Evolutionary conservation across 1,284 basidiomycete species (phyloP).

Genomic region (Pascua guehoae): DNA sequence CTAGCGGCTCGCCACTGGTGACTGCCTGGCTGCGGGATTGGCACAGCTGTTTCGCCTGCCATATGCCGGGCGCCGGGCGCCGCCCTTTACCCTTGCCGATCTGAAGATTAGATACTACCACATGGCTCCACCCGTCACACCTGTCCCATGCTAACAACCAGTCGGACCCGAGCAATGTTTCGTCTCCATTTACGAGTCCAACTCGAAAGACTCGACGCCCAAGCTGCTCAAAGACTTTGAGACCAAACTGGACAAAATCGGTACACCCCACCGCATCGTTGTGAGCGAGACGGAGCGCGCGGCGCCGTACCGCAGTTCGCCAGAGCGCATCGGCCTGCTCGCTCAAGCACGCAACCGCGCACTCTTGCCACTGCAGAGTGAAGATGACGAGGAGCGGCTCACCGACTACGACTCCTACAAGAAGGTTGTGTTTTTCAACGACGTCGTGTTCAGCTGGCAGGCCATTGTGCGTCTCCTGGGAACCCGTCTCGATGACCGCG

Average conservation of each 20-base stretch:
- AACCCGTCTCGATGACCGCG: conserved; percentile 38
- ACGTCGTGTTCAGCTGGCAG: conserved; percentile 55
- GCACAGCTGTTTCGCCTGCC: not conserved
- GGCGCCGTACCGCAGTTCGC: conserved; percentile 46
- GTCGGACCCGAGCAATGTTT: conserved; percentile 57
- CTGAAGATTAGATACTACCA: no score
- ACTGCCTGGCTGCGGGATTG: no score
- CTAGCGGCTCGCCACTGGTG: not conserved
- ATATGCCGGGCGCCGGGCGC: not conserved
- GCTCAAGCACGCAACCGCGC: conserved; percentile 54
- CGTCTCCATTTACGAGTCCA: conserved; percentile 59
- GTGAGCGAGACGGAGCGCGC: conserved; percentile 31
- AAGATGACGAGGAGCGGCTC: conserved; percentile 26
- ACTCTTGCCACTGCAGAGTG: conserved; percentile 48
- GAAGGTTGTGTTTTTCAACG: conserved; percentile 56
- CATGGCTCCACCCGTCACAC: no score
- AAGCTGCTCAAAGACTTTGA: conserved; percentile 50
- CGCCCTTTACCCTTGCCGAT: not conserved
- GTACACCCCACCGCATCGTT: conserved; percentile 47
- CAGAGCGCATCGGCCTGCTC: conserved; percentile 54
- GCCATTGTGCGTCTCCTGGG: conserved; percentile 54
- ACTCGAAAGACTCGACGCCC: conserved; percentile 54
- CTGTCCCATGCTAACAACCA: conserved; percentile 13
- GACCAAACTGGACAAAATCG: conserved; percentile 35
- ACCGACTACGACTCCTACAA: conserved; percentile 49